A percentile compares a stretch with the other conserved stretches of the same genome.
Conservation (phyloP, 2,329 filamentous ascomycete species). For the Arthrobotrys conoides region DNA sequence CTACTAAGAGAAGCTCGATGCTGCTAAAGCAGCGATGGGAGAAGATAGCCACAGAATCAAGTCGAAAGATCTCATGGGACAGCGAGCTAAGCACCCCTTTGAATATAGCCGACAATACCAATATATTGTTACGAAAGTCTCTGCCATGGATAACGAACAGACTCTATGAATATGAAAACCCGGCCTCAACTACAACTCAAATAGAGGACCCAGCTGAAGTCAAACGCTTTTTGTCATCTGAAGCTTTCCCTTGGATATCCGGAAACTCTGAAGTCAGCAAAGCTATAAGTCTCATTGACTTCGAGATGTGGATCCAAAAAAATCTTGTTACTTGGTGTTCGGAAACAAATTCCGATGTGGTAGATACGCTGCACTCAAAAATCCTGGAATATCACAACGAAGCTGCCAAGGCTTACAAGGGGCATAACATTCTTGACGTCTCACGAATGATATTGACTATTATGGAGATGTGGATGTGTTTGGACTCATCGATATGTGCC, state of each 20-base stretch:
- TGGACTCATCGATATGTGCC: slow-evolving; percentile 69
- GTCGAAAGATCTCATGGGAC: slow-evolving; percentile 7
- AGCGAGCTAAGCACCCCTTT: background rate
- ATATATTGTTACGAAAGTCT: slow-evolving; percentile 14
- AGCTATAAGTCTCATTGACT: slow-evolving; percentile 35
- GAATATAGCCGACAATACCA: slow-evolving; percentile 1
- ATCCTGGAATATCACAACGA: slow-evolving; percentile 66
- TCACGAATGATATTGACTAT: slow-evolving; percentile 74
- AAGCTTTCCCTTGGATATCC: background rate
- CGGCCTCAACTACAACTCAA: background rate
- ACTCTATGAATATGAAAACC: slow-evolving; percentile 15
- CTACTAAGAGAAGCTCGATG: background rate
- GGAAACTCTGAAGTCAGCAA: background rate
- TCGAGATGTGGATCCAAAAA: slow-evolving; percentile 64
- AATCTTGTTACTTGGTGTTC: slow-evolving; percentile 71
- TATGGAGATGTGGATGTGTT: slow-evolving; percentile 74
- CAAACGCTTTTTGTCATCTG: background rate
- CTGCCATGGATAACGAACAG: slow-evolving; percentile 2
- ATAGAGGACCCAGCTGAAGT: slow-evolving; percentile 22
- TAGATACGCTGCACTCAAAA: slow-evolving; percentile 61
- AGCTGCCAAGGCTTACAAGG: slow-evolving; percentile 61
- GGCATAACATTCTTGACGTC: slow-evolving; percentile 67
- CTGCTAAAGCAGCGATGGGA: slow-evolving; percentile 20
- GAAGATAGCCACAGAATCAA: background rate
- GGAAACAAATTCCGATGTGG: background rate